A percentile compares a stretch with the other conserved stretches of the same genome.
Evolutionary conservation across 2,329 filamentous ascomycete genomes (phyloP).

Genomic region (Microdochium bolleyi): DNA sequence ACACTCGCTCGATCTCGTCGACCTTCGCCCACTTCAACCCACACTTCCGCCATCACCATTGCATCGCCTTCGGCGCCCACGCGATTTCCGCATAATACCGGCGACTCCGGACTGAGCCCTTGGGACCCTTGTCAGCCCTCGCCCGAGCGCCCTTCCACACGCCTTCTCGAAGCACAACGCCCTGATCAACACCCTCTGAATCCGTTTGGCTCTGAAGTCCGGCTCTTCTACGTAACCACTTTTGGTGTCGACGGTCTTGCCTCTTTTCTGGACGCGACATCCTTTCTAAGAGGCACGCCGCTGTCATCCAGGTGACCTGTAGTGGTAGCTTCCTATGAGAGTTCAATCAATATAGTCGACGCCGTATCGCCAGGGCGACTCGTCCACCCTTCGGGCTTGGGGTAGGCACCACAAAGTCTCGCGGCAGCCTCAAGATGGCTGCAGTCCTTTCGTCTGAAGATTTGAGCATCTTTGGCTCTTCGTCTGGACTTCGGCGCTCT

Average conservation of each 20-base stretch:
- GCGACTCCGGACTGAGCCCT: background rate
- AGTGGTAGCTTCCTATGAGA: background rate
- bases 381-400: background rate
- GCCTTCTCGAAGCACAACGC: background rate
- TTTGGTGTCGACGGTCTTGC: background rate
- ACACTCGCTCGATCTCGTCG: background rate
- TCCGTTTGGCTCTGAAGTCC: no score
- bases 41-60: background rate
- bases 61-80: background rate
- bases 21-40: background rate
- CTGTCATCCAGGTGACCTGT: background rate
- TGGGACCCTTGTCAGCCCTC: background rate
- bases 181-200: background rate
- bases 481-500: slow-evolving; percentile 47
- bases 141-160: background rate
- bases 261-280: background rate
- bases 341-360: background rate
- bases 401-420: background rate
- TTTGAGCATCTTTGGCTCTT: slow-evolving; percentile 41
- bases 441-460: slow-evolving; percentile 51
- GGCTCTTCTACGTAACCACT: background rate
- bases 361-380: background rate
- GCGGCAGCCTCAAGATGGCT: slow-evolving; percentile 33
- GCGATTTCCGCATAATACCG: background rate
- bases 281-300: background rate